These are phyloP conservation scores for Nakazawaea wyomingensis DNA, from an alignment of 805 yeast species.

Conservation along the genomic window DNA sequence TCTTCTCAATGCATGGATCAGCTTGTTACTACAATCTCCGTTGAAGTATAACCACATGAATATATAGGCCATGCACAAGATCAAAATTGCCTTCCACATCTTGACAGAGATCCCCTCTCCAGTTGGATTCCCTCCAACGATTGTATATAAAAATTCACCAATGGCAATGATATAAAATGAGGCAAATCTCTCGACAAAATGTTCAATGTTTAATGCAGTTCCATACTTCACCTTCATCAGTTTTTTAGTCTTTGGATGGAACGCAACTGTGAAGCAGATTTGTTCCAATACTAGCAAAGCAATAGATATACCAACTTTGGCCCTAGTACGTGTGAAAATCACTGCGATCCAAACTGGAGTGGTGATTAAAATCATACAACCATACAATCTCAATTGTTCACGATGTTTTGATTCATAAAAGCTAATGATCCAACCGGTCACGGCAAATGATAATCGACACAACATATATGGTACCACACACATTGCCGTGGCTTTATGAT, in stretches of 20 bases:
- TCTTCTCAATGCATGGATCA: conserved; percentile 51
- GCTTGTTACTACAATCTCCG: conserved; percentile 43
- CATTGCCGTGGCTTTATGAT: conserved; percentile 32
- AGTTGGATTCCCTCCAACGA: conserved; percentile 45
- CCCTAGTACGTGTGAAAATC: conserved; percentile 40
- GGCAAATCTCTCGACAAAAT: conserved; percentile 56
- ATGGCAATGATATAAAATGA: conserved; percentile 60
- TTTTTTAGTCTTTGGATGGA: conserved; percentile 44
- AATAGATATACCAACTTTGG: conserved; percentile 40
- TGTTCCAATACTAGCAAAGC: conserved; percentile 39
- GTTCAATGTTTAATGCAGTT: conserved; percentile 62
- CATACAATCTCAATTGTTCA: conserved; percentile 41
- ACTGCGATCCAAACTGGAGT: conserved; percentile 46
- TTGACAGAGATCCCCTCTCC: conserved; percentile 39
- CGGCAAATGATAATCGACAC: conserved; percentile 36
- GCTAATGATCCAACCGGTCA: conserved; percentile 34
- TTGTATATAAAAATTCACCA: conserved; percentile 55
- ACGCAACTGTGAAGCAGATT: conserved; percentile 28
- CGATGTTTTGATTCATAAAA: conserved; percentile 44
- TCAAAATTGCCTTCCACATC: conserved; percentile 43
- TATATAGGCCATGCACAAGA: conserved; percentile 42
- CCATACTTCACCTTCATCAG: conserved; percentile 38
- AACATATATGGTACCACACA: conserved; percentile 44
- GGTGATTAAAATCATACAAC: conserved; percentile 27
- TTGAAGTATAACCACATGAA: conserved; percentile 50